Evolutionary conservation across 2,329 filamentous ascomycete genomes (phyloP).

Genomic region (Fusarium anthophilum): DNA sequence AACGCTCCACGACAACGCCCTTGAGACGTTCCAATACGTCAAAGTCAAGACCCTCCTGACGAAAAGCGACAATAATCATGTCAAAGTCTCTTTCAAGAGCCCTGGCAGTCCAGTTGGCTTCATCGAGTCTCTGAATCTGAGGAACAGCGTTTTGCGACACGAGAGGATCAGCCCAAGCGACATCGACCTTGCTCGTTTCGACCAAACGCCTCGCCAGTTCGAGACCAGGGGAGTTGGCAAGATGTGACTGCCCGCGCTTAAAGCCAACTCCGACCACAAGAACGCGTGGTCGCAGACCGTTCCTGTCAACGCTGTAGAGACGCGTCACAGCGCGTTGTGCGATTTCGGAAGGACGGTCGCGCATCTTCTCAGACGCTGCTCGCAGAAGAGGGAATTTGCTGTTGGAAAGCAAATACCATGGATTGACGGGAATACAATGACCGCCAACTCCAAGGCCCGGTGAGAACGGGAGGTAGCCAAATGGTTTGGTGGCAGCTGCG

Average conservation of each 20-base stretch:
- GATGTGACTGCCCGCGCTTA: conserved; percentile 58
- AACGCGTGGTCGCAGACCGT: conserved; percentile 42
- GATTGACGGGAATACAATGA: conserved; percentile 66
- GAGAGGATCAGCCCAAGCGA: conserved; percentile 56
- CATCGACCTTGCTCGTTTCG: conserved; percentile 50
- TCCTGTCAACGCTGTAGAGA: conserved; percentile 34
- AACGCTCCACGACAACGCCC: conserved; percentile 51
- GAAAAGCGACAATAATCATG: conserved; percentile 55
- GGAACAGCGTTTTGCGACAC: conserved; percentile 54
- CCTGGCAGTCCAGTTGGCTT: conserved; percentile 51
- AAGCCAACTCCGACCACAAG: conserved; percentile 61
- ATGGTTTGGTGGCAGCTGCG: conserved; percentile 62
- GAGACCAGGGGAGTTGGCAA: conserved; percentile 59
- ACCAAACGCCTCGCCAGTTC: conserved; percentile 52
- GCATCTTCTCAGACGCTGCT: conserved; percentile 56
- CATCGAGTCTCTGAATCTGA: conserved; percentile 50
- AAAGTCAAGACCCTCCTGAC: conserved; percentile 55
- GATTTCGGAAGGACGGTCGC: conserved; percentile 52
- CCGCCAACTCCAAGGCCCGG: conserved; percentile 63
- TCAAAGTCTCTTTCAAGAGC: conserved; percentile 51
- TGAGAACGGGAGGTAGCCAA: conserved; percentile 60
- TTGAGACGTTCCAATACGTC: conserved; percentile 48
- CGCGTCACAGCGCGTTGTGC: conserved; percentile 49
- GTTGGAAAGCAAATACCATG: conserved; percentile 61
- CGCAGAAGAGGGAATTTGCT: conserved; percentile 57